phyloP scores from a whole-genome alignment of 192 early-diverging fungal genomes.

The Entophlyctis helioformis region DNA sequence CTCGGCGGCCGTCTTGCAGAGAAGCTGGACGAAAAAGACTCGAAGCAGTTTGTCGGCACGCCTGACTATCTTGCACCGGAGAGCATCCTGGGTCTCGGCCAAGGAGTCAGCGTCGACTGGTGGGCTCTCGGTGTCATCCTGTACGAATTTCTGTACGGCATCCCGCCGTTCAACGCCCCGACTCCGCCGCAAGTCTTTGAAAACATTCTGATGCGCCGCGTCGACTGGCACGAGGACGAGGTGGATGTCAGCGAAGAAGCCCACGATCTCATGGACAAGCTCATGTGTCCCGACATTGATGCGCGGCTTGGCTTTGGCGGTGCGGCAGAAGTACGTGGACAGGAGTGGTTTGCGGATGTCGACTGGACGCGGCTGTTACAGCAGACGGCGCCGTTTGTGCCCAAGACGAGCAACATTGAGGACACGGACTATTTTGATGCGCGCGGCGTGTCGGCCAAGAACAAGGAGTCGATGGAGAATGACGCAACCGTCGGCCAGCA shows the following conservation, averaged over 20 bases:
- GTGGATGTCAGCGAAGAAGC: slow-evolving; percentile 61
- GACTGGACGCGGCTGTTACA: slow-evolving; percentile 57
- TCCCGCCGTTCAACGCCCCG: slow-evolving; percentile 71
- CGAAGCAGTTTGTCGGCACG: slow-evolving; percentile 65
- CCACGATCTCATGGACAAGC: slow-evolving; percentile 62
- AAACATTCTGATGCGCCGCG: slow-evolving; percentile 61
- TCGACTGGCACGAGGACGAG: slow-evolving; percentile 65
- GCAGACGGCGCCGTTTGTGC: slow-evolving; percentile 68
- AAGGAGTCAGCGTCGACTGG: slow-evolving; percentile 81
- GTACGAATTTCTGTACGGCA: slow-evolving; percentile 74
- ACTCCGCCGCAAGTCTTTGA: slow-evolving; percentile 72
- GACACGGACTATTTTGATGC: slow-evolving; percentile 94
- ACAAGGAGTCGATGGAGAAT: slow-evolving; percentile 5
- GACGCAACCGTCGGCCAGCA: slow-evolving; percentile 1
- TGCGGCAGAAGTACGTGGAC: slow-evolving; percentile 63
- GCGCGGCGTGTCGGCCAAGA: slow-evolving; percentile 57
- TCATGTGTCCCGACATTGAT: slow-evolving; percentile 54
- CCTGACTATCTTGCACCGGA: slow-evolving; percentile 85
- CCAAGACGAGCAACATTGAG: slow-evolving; percentile 57
- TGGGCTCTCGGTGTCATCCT: slow-evolving; percentile 84
- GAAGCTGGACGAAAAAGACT: slow-evolving; percentile 27
- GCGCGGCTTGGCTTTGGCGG: slow-evolving; percentile 56
- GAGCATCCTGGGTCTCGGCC: slow-evolving; percentile 69
- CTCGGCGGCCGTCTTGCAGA: slow-evolving; percentile 28
- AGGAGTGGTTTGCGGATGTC: slow-evolving; percentile 61